Evolutionary conservation across 257 asterid genomes (phyloP), one percentile per base, ranked within the genome.

Genomic region (Primulina tabacum): DNA sequence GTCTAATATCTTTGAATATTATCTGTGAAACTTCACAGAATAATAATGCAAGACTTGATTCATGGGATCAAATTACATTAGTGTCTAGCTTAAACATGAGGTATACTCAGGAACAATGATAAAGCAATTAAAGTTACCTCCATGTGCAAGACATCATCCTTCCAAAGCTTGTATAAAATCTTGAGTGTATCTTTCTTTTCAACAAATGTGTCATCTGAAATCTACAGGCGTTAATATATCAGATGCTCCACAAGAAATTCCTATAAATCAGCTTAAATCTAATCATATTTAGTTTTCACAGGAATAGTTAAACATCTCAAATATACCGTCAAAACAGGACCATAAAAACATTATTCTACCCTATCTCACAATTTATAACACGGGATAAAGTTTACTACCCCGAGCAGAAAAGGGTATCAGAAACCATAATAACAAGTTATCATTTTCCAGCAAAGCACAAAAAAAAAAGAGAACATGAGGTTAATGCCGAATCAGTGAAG

Each of bases 81-180:
- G 29, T 5, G 60, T 33, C 16, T 62, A 35, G 1, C 12, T 26
- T 66, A 57, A 30, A 66, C 33, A 75, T 52, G 2, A 58, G 55
- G 30, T 24, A 18, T 30, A 65, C 5, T 50, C 28, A 21, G 57
- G 57, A 74, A 70, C 74, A 12, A 69, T 6, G 17, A 70, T 14
- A 14, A 26, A 28, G 62, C 50, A 47, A 20, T 24, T 70, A 17
- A 65, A 65, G n/a, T 64, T 83, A 90, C 97, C 97, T 91, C 89
- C 92, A 94, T 89, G 67, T 84, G 81, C 80, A 94, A 40, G 74
- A 82, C 88, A 64, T 83, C 88, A 70, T 88, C 97, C 78, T 88
- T 88, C 97, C 97, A 94, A 16, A 91, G 92, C 78, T 71, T 82
- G 86, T 75, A 82, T 20, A 94, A 86, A 77, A 89, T 82, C 84